Evolutionary conservation across 2,329 filamentous ascomycete species (phyloP).

Genomic region (Hymenoscyphus linearis): DNA sequence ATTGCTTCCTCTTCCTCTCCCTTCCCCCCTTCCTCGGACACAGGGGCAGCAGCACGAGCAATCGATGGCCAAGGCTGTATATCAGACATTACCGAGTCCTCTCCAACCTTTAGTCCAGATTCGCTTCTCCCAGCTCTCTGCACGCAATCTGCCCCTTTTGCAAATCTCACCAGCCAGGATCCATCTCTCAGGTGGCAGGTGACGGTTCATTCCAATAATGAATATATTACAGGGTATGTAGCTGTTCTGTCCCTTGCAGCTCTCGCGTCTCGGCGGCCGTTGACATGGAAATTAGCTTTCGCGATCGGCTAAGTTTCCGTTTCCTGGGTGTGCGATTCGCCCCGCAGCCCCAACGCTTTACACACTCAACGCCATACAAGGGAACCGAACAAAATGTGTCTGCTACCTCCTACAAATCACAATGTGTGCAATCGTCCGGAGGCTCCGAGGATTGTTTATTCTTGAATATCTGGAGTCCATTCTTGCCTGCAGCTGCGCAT

Average conservation of each 20-base stretch:
- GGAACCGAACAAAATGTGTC: slow-evolving; percentile 38
- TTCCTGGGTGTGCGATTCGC: slow-evolving; percentile 26
- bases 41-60: slow-evolving; percentile 8
- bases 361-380: slow-evolving; percentile 41
- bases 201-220: slow-evolving; percentile 36
- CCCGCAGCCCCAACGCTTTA: slow-evolving; percentile 20
- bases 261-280: background rate
- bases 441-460: slow-evolving; percentile 50
- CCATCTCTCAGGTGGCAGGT: slow-evolving; percentile 35
- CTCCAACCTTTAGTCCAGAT: slow-evolving; percentile 19
- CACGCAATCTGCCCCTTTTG: slow-evolving; percentile 39
- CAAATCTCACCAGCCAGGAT: slow-evolving; percentile 30
- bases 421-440: slow-evolving; percentile 39
- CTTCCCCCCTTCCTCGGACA: slow-evolving; percentile 6
- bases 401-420: slow-evolving; percentile 38
- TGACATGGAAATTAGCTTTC: slow-evolving; percentile 21
- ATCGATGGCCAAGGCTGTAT: slow-evolving; percentile 28
- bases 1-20: too few species aligned
- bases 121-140: slow-evolving; percentile 43
- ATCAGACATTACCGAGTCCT: slow-evolving; percentile 20
- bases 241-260: background rate
- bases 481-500: slow-evolving; percentile 24
- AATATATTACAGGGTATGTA: slow-evolving; percentile 41
- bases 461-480: slow-evolving; percentile 49
- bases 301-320: slow-evolving; percentile 45